Evolutionary conservation across 495 filamentous ascomycete species (phyloP).

Genomic region (Hypoxylon lenormandii): DNA sequence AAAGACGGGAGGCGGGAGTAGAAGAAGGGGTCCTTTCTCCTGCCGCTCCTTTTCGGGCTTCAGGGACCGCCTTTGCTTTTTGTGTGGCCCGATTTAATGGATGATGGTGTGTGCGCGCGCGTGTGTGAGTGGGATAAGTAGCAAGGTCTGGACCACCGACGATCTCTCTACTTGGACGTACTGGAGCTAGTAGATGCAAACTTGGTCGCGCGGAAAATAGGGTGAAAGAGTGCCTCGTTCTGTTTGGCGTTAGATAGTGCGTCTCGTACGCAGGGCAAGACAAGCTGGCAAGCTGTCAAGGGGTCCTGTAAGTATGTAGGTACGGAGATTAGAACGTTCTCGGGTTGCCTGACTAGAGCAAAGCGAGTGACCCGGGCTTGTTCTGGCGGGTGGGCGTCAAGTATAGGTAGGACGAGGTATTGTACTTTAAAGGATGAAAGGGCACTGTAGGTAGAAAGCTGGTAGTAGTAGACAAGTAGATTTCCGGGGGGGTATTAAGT

Average conservation of each 20-base stretch:
- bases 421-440: conserved; percentile 1
- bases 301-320: conserved; percentile 13
- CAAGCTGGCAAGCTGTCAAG: too few relatives aligned
- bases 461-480: conserved; percentile 25
- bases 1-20: conserved; percentile 15
- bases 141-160: conserved; percentile 44
- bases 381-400: conserved; percentile 24
- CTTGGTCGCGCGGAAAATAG: conserved; percentile 45
- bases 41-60: conserved; percentile 30
- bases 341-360: conserved; percentile 45
- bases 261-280: neutral
- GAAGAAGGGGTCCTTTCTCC: conserved; percentile 29
- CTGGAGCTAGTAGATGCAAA: conserved; percentile 31
- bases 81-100: conserved; percentile 35
- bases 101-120: conserved; percentile 16
- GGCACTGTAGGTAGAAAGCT: conserved; percentile 19
- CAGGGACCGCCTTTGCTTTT: conserved; percentile 36
- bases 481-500: conserved; percentile 37
- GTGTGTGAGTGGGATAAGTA: conserved; percentile 34
- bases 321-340: conserved; percentile 19
- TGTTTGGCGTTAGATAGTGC: too few relatives aligned
- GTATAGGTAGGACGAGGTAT: conserved; percentile 36
- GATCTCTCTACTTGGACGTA: conserved; percentile 44
- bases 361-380: conserved; percentile 32
- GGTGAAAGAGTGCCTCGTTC: conserved; percentile 21